Evolutionary conservation across 2,329 filamentous ascomycete species (phyloP).

Genomic region (Endocalyx cinctus): DNA sequence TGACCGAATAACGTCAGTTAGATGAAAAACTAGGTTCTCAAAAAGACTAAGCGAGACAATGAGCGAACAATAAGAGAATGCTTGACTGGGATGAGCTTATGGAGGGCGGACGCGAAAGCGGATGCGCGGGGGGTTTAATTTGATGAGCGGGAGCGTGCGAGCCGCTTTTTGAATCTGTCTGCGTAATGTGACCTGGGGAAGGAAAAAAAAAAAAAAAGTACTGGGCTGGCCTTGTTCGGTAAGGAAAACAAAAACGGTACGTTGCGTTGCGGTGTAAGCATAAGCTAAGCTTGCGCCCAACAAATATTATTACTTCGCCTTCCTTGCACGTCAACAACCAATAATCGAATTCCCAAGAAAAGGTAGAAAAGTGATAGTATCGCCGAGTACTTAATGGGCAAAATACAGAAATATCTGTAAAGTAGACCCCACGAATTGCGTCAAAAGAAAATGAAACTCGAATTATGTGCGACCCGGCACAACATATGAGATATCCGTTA

Average conservation of each 20-base stretch:
- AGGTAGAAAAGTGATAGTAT: slow-evolving; percentile 11
- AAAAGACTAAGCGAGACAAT: too few species aligned
- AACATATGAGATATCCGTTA: too few species aligned
- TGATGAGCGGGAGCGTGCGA: slow-evolving; percentile 23
- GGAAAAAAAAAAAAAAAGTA: background rate
- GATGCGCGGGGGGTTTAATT: slow-evolving; percentile 21
- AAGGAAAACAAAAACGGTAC: background rate
- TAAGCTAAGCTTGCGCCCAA: slow-evolving; percentile 22
- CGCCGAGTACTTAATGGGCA: slow-evolving; percentile 13
- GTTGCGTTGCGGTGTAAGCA: slow-evolving; percentile 25
- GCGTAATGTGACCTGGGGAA: slow-evolving; percentile 23
- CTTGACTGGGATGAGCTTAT: too few species aligned
- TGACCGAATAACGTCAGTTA: too few species aligned
- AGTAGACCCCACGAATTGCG: too few species aligned
- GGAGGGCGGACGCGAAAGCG: slow-evolving; percentile 15
- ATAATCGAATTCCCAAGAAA: background rate
- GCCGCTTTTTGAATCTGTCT: slow-evolving; percentile 22
- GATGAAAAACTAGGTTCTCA: too few species aligned
- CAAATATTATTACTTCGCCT: slow-evolving; percentile 12
- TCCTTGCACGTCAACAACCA: slow-evolving; percentile 6
- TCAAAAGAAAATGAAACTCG: too few species aligned
- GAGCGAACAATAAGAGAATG: too few species aligned
- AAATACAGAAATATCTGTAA: too few species aligned
- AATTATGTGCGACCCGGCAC: too few species aligned
- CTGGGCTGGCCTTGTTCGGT: background rate